Percentiles rank a stretch among this genome's conserved stretches.
Evolutionary conservation across 2,329 filamentous ascomycete genomes (phyloP).

Genomic region (Zarea fungicola): DNA sequence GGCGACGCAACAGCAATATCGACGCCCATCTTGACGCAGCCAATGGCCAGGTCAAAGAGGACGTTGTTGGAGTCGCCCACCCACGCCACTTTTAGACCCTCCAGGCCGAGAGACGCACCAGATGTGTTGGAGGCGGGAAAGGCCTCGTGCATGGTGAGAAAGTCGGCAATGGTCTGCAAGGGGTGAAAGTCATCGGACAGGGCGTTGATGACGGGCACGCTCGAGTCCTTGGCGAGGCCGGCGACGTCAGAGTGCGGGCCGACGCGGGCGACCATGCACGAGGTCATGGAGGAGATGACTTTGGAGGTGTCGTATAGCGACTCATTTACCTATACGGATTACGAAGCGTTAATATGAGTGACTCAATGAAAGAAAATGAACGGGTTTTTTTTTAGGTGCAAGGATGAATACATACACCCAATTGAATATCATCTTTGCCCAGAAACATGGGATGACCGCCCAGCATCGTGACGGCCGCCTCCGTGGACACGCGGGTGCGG

Average conservation of each 20-base stretch:
- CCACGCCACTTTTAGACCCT: constrained; percentile 90
- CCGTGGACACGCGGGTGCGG: constrained; percentile 86
- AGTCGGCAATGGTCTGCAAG: constrained; percentile 90
- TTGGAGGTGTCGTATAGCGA: constrained; percentile 86
- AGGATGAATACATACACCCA: constrained; percentile 73
- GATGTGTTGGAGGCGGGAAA: constrained; percentile 48
- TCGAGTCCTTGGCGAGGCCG: constrained; percentile 64
- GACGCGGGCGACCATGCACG: constrained; percentile 75
- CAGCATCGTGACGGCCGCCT: constrained; percentile 81
- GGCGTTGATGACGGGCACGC: constrained; percentile 79
- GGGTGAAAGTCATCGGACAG: constrained; percentile 90
- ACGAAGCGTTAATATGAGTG: constrained; percentile 5
- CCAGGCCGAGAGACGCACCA: constrained; percentile 55
- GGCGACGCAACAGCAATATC: constrained; percentile 85
- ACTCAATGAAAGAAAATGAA: no score
- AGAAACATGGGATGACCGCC: constrained; percentile 96
- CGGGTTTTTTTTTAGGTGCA: no score
- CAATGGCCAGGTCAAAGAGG: constrained; percentile 87
- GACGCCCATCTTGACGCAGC: constrained; percentile 79
- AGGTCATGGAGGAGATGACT: constrained; percentile 92
- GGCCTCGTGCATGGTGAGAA: constrained; percentile 79
- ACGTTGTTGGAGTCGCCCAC: constrained; percentile 97
- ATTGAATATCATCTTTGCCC: constrained; percentile 90
- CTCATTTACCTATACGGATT: constrained; percentile 67
- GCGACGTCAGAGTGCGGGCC: constrained; percentile 71